Conservation (phyloP, 257 asterid species). For the Salvia splendens region DNA sequence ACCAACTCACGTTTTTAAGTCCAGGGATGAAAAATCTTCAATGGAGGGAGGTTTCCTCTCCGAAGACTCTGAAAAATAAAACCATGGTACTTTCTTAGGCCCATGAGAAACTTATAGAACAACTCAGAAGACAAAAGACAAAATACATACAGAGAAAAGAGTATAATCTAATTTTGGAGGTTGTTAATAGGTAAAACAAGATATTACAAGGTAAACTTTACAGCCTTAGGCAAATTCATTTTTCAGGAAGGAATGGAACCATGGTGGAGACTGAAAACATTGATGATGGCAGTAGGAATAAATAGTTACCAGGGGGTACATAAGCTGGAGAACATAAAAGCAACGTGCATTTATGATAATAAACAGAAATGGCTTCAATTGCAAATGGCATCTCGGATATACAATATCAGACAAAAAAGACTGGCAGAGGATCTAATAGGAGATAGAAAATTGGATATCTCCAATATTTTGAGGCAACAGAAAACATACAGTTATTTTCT, state of each 20-base stretch:
- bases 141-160: background rate
- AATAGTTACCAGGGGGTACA: background rate
- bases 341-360: slow-evolving; percentile 7
- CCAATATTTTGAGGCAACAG: background rate
- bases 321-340: background rate
- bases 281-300: background rate
- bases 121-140: slow-evolving; percentile 6
- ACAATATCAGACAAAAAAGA: background rate
- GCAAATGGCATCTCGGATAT: slow-evolving; percentile 3
- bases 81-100: slow-evolving; percentile 14
- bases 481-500: background rate
- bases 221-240: background rate
- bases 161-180: background rate
- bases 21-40: slow-evolving; percentile 78
- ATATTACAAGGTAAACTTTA: background rate
- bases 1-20: slow-evolving; percentile 60
- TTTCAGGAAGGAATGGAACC: background rate
- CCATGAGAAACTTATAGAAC: slow-evolving; percentile 4
- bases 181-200: too few relatives aligned
- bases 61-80: slow-evolving; percentile 58
- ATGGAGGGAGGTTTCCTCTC: slow-evolving; percentile 59
- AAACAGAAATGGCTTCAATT: background rate
- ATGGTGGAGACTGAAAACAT: background rate
- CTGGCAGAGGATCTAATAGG: background rate
- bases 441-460: background rate